Percentiles rank a stretch among this genome's conserved stretches.
Evolutionary conservation across 139 green algal genomes (phyloP).

Genomic region (Deuterostichococcus epilithicus): DNA sequence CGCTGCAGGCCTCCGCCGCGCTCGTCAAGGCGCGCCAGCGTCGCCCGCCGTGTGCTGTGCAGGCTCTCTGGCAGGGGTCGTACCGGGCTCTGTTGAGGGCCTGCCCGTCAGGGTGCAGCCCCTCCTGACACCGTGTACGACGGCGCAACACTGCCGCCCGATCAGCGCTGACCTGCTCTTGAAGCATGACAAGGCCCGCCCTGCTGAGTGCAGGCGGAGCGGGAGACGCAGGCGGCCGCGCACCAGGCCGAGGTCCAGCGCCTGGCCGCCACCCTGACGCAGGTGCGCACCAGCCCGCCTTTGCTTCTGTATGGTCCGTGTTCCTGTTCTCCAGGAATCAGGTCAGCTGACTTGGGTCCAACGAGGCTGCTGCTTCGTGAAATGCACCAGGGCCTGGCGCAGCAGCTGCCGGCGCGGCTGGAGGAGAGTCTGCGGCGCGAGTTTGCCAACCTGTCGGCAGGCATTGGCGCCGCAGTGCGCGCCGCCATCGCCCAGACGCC

Average conservation of each 20-base stretch:
- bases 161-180: too few species aligned
- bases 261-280: conserved; percentile 15
- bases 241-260: conserved; percentile 3
- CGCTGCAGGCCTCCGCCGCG: background rate
- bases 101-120: too few species aligned
- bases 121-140: too few species aligned
- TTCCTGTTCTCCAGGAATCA: too few species aligned
- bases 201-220: background rate
- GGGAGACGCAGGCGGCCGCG: conserved; percentile 14
- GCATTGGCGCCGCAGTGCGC: background rate
- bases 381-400: background rate
- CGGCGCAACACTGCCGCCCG: too few species aligned
- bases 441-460: conserved; percentile 1
- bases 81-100: too few species aligned
- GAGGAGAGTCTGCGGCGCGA: conserved; percentile 8
- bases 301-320: too few species aligned
- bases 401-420: conserved; percentile 17
- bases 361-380: background rate
- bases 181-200: too few species aligned
- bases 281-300: conserved; percentile 8
- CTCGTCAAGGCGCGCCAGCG: background rate
- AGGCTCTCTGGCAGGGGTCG: too few species aligned
- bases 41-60: too few species aligned
- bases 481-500: background rate
- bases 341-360: too few species aligned